Conservation (phyloP, 2,329 filamentous ascomycete genomes). For the Chaetomium olivaceum region DNA sequence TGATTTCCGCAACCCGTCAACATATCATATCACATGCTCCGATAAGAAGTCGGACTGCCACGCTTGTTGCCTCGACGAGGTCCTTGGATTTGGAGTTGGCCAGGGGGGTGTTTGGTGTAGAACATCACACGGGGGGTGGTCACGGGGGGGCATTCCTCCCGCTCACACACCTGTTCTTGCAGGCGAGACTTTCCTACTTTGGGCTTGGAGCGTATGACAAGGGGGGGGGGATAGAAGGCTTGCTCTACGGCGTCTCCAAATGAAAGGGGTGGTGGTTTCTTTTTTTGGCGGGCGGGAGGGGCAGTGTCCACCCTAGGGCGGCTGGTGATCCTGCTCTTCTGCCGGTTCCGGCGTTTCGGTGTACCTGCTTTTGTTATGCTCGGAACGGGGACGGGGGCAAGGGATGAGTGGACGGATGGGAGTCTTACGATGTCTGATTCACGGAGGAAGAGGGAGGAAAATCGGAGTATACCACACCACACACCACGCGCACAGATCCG, state of each 20-base stretch:
- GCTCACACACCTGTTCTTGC: not conserved
- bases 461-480: constrained; percentile 13
- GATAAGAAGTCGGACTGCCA: constrained; percentile 21
- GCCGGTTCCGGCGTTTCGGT: constrained; percentile 14
- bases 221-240: constrained; percentile 5
- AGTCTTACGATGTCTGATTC: not conserved
- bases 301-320: not conserved
- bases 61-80: not conserved
- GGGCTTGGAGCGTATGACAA: constrained; percentile 9
- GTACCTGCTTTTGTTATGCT: constrained; percentile 5
- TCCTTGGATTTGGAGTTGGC: not conserved
- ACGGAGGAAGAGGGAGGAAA: not conserved
- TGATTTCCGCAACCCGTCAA: constrained; percentile 7
- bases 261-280: not conserved
- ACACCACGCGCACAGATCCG: constrained; percentile 3
- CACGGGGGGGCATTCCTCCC: not conserved
- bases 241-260: constrained; percentile 10
- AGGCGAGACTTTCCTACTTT: constrained; percentile 4
- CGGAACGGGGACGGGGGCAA: not conserved
- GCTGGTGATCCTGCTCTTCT: not conserved
- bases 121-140: not conserved
- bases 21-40: constrained; percentile 6
- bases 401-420: not conserved
- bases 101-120: not conserved
- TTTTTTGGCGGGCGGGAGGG: not conserved